Evolutionary conservation across 257 asterid species (phyloP), one percentile per base, ranked within the genome.

Genomic region (Parsonsia alboflavescens): DNA sequence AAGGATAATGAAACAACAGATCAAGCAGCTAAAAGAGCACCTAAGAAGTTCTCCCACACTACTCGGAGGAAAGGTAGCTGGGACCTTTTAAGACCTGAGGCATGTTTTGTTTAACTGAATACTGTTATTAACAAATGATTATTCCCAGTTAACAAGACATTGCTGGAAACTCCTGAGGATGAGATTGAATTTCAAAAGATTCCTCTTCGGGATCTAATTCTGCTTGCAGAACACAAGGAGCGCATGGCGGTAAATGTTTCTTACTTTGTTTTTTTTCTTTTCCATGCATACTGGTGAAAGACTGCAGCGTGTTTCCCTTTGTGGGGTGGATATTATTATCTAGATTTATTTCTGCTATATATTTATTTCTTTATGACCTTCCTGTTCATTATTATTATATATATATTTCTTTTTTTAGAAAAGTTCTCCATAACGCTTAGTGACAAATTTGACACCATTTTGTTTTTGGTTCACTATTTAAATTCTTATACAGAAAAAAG

Each of bases 161-260:
- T 92, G 79, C 85, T 94, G 75, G 88, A 87, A 78, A 87, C 86
- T 62, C 97, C 97, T 36, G 92, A 91, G 77, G 97, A 92, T 44
- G 96, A 86, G 70, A 80, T 90, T 80, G 96, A 94, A 75, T 82
- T 75, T 76, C 78, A 77, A 73, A 84, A 75, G 77, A 82, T 90
- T 80, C 86, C 93, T 78, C 78, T 94, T 57, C 88, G 90, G 88
- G 96, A 92, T 82, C 76, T 94, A 74, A 84, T 94, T 83, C 70
- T 88, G 74, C 91, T 92, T 66, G 96, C 90, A 12, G 99, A 92
- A 80, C 85, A 90, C 89, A 86, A 75, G 82, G 99, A 94, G 84
- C 82, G 83, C 75, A 63, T 39, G 26, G 66, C 62, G 83, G 80
- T 80, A 80, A 68, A 36, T 42, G 22, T 54, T 59, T 54, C 42